Evolutionary conservation across 805 yeast species (phyloP), one percentile per base, ranked within the genome.

Genomic region (Saturnispora diversa): DNA sequence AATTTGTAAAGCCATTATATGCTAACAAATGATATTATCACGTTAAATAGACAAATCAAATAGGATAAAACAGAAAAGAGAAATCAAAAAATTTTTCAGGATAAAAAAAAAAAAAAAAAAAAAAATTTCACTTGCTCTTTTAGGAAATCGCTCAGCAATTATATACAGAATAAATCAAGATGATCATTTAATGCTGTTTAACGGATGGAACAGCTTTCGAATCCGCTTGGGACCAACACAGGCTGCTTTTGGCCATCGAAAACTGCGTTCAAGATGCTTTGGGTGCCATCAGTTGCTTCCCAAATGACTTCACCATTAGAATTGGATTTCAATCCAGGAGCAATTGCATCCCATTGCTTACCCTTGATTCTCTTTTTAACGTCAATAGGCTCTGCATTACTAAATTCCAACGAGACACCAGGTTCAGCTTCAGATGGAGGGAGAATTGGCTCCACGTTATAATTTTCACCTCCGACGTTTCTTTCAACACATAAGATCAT

Each of bases 1-100:
- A 49, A 81, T 74, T 35, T 85, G 84, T 58, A 83, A 70, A 59
- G 81, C 87, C 88, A 80, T 80, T 25, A 32, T 32, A n/a, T n/a
- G n/a, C n/a, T n/a, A n/a, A n/a, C n/a, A n/a, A n/a, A n/a, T n/a
- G n/a, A n/a, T n/a, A n/a, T n/a, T n/a, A n/a, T n/a, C n/a, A n/a
- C n/a, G n/a, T n/a, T n/a, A n/a, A n/a, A n/a, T n/a, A n/a, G n/a
- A n/a, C n/a, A n/a, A n/a, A n/a, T n/a, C n/a, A n/a, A n/a, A n/a
- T n/a, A n/a, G n/a, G 21, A 13, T 27, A 15, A n/a, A 24, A 39
- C 20, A 25, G 12, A 22, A 16, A 26, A 21, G n/a, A 31, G 32
- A 24, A 24, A 20, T 39, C 32, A 12, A 19, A 37, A 37, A 29
- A 19, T 30, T 37, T 37, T 37, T 37, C 31, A 23, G 35, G 35